A percentile compares a stretch with the other conserved stretches of the same genome.
Conservation (phyloP, 768 basidiomycete genomes). For the Pulveroboletus sp. region DNA sequence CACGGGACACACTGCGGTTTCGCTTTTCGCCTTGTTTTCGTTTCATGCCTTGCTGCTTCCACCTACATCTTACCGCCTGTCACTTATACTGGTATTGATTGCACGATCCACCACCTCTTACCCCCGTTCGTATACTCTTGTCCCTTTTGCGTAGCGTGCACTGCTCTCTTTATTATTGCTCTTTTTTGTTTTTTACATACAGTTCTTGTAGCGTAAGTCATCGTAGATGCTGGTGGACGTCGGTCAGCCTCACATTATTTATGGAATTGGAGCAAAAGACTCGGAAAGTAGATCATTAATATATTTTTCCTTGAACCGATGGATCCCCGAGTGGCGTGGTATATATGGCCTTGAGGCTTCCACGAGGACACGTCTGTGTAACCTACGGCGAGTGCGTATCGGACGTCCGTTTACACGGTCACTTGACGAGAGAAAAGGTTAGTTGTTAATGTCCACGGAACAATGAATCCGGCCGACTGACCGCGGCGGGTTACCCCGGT, state of each 20-base stretch:
- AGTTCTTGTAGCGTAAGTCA: constrained; percentile 1
- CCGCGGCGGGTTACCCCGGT: no score
- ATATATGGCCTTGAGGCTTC: constrained; percentile 11
- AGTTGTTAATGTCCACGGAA: neutral
- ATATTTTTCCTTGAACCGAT: constrained; percentile 2
- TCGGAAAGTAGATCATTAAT: constrained; percentile 13
- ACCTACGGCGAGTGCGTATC: neutral
- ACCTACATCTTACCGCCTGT: neutral
- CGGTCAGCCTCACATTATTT: constrained; percentile 22
- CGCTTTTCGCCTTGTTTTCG: constrained; percentile 11
- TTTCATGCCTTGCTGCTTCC: constrained; percentile 5
- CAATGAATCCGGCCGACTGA: neutral
- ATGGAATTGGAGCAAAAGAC: constrained; percentile 23
- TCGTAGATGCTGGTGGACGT: constrained; percentile 25
- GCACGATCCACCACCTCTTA: constrained; percentile 9
- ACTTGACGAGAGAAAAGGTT: neutral
- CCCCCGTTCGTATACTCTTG: neutral
- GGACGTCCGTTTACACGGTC: neutral
- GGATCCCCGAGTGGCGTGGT: neutral
- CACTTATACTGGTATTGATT: constrained; percentile 27
- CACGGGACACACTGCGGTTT: constrained; percentile 22
- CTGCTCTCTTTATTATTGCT: neutral
- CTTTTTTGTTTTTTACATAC: neutral
- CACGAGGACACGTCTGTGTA: constrained; percentile 3
- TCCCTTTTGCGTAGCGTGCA: neutral